These are phyloP conservation scores for Multifurca ochricompacta DNA, from an alignment of 768 basidiomycete species.

Conservation along the genomic window DNA sequence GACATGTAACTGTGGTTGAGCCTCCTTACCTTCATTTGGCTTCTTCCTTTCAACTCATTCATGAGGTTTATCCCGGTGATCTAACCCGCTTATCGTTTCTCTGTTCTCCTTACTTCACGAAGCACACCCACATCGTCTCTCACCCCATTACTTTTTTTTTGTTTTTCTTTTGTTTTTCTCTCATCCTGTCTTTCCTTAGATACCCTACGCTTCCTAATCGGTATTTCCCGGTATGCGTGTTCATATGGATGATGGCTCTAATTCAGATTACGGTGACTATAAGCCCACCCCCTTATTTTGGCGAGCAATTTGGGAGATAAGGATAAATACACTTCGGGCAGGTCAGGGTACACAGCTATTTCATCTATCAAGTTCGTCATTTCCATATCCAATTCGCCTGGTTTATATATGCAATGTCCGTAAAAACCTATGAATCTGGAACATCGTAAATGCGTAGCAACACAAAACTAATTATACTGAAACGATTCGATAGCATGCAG, in stretches of 20 bases:
- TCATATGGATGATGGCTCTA: slow-evolving; percentile 13
- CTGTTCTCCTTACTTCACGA: neutral
- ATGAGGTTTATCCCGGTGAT: slow-evolving; percentile 14
- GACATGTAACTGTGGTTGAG: slow-evolving; percentile 67
- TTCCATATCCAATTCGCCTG: neutral
- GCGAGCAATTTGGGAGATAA: neutral
- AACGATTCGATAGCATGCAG: neutral
- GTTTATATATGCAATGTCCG: neutral
- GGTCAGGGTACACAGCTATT: neutral
- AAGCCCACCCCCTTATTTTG: no score
- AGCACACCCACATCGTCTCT: neutral
- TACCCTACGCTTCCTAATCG: slow-evolving; percentile 15
- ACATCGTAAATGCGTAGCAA: neutral
- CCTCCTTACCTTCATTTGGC: neutral
- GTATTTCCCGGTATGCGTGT: slow-evolving; percentile 11
- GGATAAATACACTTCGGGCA: neutral
- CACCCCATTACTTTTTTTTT: neutral
- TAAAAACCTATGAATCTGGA: neutral
- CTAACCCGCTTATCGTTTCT: slow-evolving; percentile 2
- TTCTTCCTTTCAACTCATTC: neutral
- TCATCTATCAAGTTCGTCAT: neutral
- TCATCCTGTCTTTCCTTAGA: slow-evolving; percentile 10
- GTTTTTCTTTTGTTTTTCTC: neutral
- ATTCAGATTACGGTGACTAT: slow-evolving; percentile 6
- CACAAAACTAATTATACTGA: neutral